These are phyloP conservation scores for Beauveria varroae DNA, from an alignment of 2,329 filamentous ascomycete genomes.

Conservation along the genomic window DNA sequence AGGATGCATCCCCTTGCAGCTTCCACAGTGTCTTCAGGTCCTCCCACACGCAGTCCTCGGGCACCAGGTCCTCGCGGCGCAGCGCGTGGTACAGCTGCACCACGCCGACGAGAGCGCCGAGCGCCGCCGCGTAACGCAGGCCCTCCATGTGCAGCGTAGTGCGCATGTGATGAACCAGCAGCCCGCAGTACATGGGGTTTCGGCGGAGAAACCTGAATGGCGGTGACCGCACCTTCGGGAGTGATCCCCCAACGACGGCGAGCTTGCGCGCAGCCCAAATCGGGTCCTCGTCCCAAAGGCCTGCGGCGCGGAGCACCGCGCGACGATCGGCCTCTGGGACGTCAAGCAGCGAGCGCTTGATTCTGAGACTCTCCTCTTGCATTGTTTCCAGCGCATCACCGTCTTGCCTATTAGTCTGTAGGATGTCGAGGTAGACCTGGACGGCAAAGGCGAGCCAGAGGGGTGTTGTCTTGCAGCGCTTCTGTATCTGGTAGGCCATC, in stretches of 20 bases:
- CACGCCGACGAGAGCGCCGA: constrained; percentile 14
- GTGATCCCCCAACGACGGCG: neutral
- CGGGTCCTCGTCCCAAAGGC: constrained; percentile 14
- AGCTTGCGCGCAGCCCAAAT: constrained; percentile 4
- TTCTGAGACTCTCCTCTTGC: constrained; percentile 12
- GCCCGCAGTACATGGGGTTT: constrained; percentile 18
- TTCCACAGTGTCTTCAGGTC: constrained; percentile 13
- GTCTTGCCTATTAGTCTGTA: constrained; percentile 2
- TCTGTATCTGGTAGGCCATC: neutral
- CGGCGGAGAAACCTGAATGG: constrained; percentile 16
- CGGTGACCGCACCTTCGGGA: neutral
- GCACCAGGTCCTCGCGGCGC: constrained; percentile 14
- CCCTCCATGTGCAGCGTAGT: constrained; percentile 13
- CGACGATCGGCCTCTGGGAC: constrained; percentile 7
- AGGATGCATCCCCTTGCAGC: constrained; percentile 15
- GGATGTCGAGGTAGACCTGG: constrained; percentile 16
- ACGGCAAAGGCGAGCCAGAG: constrained; percentile 16
- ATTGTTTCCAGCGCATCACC: constrained; percentile 3
- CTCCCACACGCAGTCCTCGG: constrained; percentile 10
- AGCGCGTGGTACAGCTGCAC: constrained; percentile 20
- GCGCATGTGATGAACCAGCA: constrained; percentile 16
- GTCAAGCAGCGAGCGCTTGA: constrained; percentile 14
- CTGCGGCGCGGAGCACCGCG: constrained; percentile 7
- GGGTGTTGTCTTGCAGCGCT: neutral
- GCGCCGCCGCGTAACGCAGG: constrained; percentile 10